Base-by-base conservation (phyloP, 805 yeast species). In the Kluyveromyces siamensis region DNA sequence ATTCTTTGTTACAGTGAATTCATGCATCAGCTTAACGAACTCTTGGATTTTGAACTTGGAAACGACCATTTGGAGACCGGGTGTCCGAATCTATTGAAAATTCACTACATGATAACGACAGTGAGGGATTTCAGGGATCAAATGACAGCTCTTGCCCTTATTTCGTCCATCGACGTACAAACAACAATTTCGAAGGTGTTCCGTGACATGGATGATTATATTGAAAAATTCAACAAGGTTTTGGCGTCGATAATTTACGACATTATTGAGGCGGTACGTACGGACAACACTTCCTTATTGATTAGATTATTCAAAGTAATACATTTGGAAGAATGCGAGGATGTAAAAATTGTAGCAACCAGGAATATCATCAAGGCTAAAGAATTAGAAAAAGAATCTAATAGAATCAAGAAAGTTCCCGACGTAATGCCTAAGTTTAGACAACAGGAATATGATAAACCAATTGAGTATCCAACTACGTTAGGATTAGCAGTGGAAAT, bases 71-170 rank as follows among this genome's bases (percentile, higher is more conserved):
- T 63, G 8, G 63, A 60, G n/a, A 69, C 73, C n/a, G 77, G 72
- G 19, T 67, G 68, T 58, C 76, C 80, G 8, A 74, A 77, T 52
- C 66, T 91, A 27, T 70, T 88, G 44, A 61, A 73, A 21, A 79
- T 85, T 11, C 98, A 91, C 65, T 86, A 74, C 62, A 71, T 75
- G 51, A 72, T 91, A 50, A 83, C 81, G 43, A 76, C 76, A 58
- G 77, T 87, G 17, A 73, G 95, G 46, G 91, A 88, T 64, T 80
- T 90, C 55, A 79, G 75, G 53, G 97, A 91, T 54, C 85, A 83
- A 60, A 74, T 90, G 47, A 72, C 72, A 49, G 68, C 65, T n/a
- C 74, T 84, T 64, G 73, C 86, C 33, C 70, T 52, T 52, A 63
- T 68, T 9, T 69, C 77, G 1, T 70, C 81, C 1, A 81, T 78